Evolutionary conservation across 2,329 filamentous ascomycete species (phyloP), one percentile per base, ranked within the genome.

Genomic region (Exophiala bonariae): DNA sequence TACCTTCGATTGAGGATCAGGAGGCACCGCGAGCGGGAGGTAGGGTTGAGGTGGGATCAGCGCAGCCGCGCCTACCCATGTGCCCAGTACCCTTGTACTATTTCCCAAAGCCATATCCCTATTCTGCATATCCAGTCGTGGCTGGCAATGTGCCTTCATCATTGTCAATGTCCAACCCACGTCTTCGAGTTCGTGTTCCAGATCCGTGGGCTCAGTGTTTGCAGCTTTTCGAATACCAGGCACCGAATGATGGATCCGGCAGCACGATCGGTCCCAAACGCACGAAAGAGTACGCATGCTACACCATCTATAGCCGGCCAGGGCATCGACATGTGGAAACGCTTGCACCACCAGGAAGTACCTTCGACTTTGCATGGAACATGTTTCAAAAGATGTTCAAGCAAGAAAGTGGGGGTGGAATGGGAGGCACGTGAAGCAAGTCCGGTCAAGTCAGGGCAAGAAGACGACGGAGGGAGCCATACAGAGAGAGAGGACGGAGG

Each of bases 211-310:
- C 53, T 52, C 31, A 56, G 49, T 40, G 43, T 38, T 47, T 62
- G 22, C 53, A 89, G 84, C 73, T 91, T 41, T 87, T 82, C 68
- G 81, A 89, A 63, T 43, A 44, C 36, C 42, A 55, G 26, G 16
- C 40, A 5, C 11, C n/a, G 3, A 2, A 8, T 9, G 32, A 26
- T 16, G 32, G 9, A 37, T 16, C 33, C 23, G 85, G 83, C 4
- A 74, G 80, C 50, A 69, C 75, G 9, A 66, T n/a, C n/a, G n/a
- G 68, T 11, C 84, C 84, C 0, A 46, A 7, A 14, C 35, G 31
- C 22, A 36, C 8, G 17, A 72, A 70, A 49, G 75, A 79, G 0
- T 90, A 88, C 67, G 78, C 76, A 55, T 79, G 81, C 36, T 78
- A 78, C 6, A 75, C 74, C 37, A 79, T 79, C 44, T 69, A 70